Percentiles rank a stretch among this genome's conserved stretches.
Evolutionary conservation across 23 red algal species (phyloP).

Genomic region (Gracilaria vermiculophylla): DNA sequence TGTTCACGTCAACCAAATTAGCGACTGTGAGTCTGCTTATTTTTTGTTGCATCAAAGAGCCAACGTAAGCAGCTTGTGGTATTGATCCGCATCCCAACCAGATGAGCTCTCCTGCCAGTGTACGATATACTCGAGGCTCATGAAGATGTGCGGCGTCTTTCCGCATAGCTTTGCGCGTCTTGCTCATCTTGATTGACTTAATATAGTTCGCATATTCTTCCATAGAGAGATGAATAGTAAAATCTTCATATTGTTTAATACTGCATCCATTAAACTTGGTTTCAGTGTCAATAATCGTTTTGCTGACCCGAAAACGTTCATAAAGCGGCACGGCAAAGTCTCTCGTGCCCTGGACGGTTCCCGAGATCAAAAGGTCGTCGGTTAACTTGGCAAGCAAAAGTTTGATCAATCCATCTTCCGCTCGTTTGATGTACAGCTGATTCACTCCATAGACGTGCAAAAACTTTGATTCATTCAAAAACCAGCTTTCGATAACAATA

Average conservation of each 20-base stretch:
- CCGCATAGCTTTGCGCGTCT: not conserved
- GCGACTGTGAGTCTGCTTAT: not conserved
- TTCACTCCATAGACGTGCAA: not conserved
- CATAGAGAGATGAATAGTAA: not conserved
- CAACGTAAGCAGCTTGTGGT: slow-evolving; percentile 4
- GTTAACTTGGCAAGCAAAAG: not conserved
- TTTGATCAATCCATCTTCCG: not conserved
- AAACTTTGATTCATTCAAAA: not conserved
- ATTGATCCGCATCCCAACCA: not conserved
- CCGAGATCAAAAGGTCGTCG: not conserved
- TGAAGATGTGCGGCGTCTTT: not conserved
- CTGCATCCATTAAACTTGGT: slow-evolving; percentile 12
- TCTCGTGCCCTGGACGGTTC: too few relatives aligned
- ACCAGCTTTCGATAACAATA: slow-evolving; percentile 27
- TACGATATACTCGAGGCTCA: not conserved
- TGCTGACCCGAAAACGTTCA: not conserved
- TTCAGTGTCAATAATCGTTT: not conserved
- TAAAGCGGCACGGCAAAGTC: not conserved
- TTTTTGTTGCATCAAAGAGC: not conserved
- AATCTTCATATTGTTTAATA: not conserved
- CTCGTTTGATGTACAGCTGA: not conserved
- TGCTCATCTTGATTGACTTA: not conserved
- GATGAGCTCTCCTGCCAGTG: not conserved
- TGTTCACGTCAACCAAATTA: not conserved
- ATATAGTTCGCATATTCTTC: not conserved